phyloP scores from a whole-genome alignment of 2,329 filamentous ascomycete genomes.

The Alternaria longipes region DNA sequence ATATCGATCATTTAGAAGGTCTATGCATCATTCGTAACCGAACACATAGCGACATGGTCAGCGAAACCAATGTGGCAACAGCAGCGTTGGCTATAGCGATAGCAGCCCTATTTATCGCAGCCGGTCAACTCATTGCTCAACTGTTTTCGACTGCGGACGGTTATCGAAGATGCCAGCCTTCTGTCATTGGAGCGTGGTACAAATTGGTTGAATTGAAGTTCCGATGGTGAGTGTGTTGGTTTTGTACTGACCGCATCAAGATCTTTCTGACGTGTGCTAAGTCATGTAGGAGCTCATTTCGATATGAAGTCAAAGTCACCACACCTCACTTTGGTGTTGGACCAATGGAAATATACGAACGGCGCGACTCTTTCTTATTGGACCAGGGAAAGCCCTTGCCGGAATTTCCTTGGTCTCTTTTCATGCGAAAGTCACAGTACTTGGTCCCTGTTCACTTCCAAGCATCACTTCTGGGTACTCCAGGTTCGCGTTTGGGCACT shows the following conservation, averaged over 20 bases:
- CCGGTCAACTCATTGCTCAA: slow-evolving; percentile 14
- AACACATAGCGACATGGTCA: not conserved
- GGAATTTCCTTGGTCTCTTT: not conserved
- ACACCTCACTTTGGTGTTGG: no score
- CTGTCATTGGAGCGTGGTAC: slow-evolving; percentile 15
- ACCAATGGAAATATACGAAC: no score
- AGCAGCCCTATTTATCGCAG: slow-evolving; percentile 15
- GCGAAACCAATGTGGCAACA: slow-evolving; percentile 4
- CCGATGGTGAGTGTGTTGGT: not conserved
- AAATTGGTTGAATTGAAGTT: not conserved
- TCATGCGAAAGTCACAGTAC: not conserved
- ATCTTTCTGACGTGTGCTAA: no score
- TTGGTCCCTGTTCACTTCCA: no score
- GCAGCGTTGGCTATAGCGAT: slow-evolving; percentile 15
- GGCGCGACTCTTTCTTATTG: not conserved
- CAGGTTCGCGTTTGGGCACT: not conserved
- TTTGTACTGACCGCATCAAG: not conserved
- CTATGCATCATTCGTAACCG: not conserved
- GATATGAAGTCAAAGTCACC: slow-evolving; percentile 19
- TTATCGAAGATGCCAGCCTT: slow-evolving; percentile 17
- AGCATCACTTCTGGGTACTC: not conserved
- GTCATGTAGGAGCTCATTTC: slow-evolving; percentile 9
- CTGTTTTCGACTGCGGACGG: slow-evolving; percentile 22
- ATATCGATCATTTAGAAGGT: no score
- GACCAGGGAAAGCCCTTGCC: not conserved